Evolutionary conservation across 1,139 yeast genomes (phyloP).

Genomic region (Arxiozyma bovina): DNA sequence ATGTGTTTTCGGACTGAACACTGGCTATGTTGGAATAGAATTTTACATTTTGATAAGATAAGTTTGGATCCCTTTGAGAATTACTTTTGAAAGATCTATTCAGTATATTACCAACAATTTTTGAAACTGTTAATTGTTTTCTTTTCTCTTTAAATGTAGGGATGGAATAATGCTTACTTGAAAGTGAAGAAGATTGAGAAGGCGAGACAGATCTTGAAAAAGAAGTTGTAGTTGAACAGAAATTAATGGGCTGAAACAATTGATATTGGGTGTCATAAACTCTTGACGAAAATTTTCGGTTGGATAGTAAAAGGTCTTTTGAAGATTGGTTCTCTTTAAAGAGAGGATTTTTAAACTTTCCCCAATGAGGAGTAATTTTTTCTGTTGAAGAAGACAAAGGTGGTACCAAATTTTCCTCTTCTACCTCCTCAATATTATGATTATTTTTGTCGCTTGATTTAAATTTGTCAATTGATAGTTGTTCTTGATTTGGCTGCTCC

Average conservation of each 20-base stretch:
- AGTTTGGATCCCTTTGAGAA: not conserved
- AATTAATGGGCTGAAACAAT: not conserved
- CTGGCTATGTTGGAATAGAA: slow-evolving; percentile 6
- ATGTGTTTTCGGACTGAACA: slow-evolving; percentile 4
- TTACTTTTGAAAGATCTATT: slow-evolving; percentile 12
- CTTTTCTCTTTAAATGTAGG: slow-evolving; percentile 23
- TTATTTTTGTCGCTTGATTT: too few relatives aligned
- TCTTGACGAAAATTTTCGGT: not conserved
- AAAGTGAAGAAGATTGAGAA: slow-evolving; percentile 1
- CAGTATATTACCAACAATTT: slow-evolving; percentile 15
- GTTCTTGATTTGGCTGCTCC: not conserved
- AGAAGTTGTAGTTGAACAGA: not conserved
- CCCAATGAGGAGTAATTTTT: too few relatives aligned
- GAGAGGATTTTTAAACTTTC: not conserved
- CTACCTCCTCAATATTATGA: not conserved
- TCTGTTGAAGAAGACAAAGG: not conserved
- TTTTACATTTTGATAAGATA: slow-evolving; percentile 3
- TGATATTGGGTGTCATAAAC: not conserved
- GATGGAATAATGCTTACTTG: slow-evolving; percentile 15
- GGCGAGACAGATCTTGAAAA: not conserved
- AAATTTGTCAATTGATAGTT: too few relatives aligned
- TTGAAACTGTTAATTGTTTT: slow-evolving; percentile 13
- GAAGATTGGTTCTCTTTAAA: too few relatives aligned
- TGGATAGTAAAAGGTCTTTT: not conserved
- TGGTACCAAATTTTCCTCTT: not conserved